Conservation (phyloP, 495 filamentous ascomycete genomes). For the Staphylotrichum tortipilum region DNA sequence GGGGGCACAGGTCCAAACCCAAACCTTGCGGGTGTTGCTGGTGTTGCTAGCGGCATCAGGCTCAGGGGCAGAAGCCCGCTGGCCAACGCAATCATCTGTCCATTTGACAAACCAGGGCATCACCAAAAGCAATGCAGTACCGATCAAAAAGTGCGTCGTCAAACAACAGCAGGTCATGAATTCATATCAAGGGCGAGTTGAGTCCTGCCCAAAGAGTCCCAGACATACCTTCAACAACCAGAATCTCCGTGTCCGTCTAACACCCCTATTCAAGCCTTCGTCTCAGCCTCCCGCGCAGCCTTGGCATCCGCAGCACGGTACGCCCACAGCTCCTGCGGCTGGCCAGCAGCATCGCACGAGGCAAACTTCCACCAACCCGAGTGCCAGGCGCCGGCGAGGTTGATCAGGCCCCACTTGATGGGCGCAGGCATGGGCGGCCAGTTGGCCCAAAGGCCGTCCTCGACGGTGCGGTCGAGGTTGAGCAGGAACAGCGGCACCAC, state of each 20-base stretch:
- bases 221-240: not conserved
- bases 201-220: too few species aligned
- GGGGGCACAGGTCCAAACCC: too few species aligned
- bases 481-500: constrained; percentile 50
- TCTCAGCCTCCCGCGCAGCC: constrained; percentile 1
- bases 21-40: too few species aligned
- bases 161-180: too few species aligned
- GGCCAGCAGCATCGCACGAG: constrained; percentile 35
- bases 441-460: constrained; percentile 45
- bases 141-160: too few species aligned
- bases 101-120: too few species aligned
- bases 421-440: constrained; percentile 44
- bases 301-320: constrained; percentile 16
- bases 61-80: too few species aligned
- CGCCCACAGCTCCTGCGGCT: constrained; percentile 36
- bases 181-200: too few species aligned
- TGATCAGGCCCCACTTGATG: constrained; percentile 38
- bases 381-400: constrained; percentile 37
- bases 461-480: constrained; percentile 45
- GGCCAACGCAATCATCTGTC: too few species aligned
- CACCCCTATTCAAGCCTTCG: constrained; percentile 22
- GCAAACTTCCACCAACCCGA: constrained; percentile 47
- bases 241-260: too few species aligned
- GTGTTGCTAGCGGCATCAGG: too few species aligned
- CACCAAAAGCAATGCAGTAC: too few species aligned